Evolutionary conservation across 495 filamentous ascomycete species (phyloP).

Genomic region (Clavariopsis aquatica): DNA sequence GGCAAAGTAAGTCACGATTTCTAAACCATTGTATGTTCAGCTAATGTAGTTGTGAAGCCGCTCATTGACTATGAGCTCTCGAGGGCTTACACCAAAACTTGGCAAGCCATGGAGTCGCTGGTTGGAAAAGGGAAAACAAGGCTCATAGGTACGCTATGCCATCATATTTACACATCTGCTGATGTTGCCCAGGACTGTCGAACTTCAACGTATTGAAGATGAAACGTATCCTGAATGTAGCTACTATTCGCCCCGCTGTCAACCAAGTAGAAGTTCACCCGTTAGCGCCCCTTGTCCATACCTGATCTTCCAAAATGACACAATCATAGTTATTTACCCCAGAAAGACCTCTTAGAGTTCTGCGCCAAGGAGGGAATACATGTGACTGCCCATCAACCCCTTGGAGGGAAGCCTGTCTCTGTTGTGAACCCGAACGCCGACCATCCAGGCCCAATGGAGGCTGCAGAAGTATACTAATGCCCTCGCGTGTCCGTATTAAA

Average conservation of each 20-base stretch:
- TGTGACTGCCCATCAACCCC: neutral
- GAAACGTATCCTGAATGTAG: neutral
- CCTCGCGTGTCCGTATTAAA: neutral
- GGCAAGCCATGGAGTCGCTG: neutral
- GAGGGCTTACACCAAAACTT: neutral
- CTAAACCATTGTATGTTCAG: neutral
- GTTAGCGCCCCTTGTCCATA: neutral
- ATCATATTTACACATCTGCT: neutral
- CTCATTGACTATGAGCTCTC: neutral
- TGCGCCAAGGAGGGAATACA: neutral
- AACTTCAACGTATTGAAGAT: neutral
- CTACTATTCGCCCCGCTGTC: neutral
- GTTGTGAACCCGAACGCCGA: slow-evolving; percentile 1
- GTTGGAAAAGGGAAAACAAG: neutral
- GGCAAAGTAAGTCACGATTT: neutral
- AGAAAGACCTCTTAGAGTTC: neutral
- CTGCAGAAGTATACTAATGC: neutral
- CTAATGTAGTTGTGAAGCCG: neutral
- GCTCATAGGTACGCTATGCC: neutral
- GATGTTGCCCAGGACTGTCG: neutral
- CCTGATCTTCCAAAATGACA: neutral
- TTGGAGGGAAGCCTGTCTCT: neutral
- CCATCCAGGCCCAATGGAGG: neutral
- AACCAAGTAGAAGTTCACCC: neutral
- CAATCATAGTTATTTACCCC: neutral